Percentiles rank a stretch among this genome's conserved stretches.
Evolutionary conservation across 352 stramenopile species (phyloP).

Genomic region (Globisporangium canariense): DNA sequence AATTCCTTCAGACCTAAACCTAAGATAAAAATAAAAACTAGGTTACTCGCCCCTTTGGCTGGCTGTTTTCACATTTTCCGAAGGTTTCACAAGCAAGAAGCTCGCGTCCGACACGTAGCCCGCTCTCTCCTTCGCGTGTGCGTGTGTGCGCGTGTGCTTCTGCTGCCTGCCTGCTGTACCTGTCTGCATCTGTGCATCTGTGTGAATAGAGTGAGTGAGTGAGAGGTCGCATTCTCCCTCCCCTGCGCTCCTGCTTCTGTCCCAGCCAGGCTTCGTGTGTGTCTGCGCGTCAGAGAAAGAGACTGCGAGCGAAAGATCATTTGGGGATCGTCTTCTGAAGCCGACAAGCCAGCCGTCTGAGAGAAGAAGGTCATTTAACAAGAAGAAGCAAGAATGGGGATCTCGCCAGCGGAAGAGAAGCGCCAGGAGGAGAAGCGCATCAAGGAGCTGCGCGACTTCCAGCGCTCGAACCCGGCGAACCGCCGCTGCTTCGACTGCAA

Average conservation of each 20-base stretch:
- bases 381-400: not conserved
- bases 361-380: not conserved
- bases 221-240: not conserved
- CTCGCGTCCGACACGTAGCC: no score
- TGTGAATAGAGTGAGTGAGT: not conserved
- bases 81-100: no score
- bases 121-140: no score
- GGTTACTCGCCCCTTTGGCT: no score
- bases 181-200: not conserved
- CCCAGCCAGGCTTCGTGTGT: not conserved
- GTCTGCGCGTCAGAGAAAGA: not conserved
- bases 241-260: not conserved
- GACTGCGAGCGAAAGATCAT: not conserved
- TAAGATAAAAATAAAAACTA: no score
- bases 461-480: constrained; percentile 65
- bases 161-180: no score
- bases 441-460: constrained; percentile 85
- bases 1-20: no score
- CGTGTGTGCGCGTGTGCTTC: not conserved
- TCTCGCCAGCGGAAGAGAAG: constrained; percentile 63
- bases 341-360: not conserved
- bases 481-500: constrained; percentile 90
- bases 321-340: not conserved
- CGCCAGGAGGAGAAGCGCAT: constrained; percentile 76
- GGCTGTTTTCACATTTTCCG: not conserved